Evolutionary conservation across 768 basidiomycete species (phyloP), one percentile per base, ranked within the genome.

Genomic region (Mycena rebaudengoi): DNA sequence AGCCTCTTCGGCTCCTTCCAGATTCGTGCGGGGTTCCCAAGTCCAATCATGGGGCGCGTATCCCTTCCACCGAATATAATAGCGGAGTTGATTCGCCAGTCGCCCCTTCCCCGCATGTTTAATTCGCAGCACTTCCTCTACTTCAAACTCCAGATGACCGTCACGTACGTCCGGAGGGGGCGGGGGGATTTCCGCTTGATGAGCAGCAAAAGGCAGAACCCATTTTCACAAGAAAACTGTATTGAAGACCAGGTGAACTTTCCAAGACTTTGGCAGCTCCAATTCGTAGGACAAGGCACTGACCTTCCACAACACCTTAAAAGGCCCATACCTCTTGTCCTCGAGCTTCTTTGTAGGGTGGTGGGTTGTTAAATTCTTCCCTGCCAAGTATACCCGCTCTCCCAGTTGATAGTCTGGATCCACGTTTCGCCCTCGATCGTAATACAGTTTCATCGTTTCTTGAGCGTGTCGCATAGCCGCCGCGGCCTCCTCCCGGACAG

Each of bases 321-420:
- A 37, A 37, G 35, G 35, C 10, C 35, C 35, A 37, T 37, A 37
- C 20, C 53, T 23, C 25, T 23, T 39, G 23, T 65, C 57, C 14
- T 50, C 75, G 60, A 76, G 43, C 44, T 76, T 79, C 40, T 71
- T 71, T 1, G 45, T 37, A 0, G 76, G 74, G 0, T 65, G 44
- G 14, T 76, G 68, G 0, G 69, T 72, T 0, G 18, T 7, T 2
- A 78, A 65, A 46, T 78, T 62, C 0, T 26, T 69, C 0, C 64
- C 70, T 43, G 77, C 73, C 0, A 79, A 29, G 62, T 66, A 76
- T 0, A 77, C 77, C 8, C 21, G 51, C 25, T 76, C 70, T 0
- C 77, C 70, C 1, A 39, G 25, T 18, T 71, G 39, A 37, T 65
- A 76, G 76, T 18, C 52, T 14, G 39, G 37, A 21, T 37, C 52